Evolutionary conservation across 148 eudicot genomes (phyloP).

Genomic region (Polygonum aviculare): DNA sequence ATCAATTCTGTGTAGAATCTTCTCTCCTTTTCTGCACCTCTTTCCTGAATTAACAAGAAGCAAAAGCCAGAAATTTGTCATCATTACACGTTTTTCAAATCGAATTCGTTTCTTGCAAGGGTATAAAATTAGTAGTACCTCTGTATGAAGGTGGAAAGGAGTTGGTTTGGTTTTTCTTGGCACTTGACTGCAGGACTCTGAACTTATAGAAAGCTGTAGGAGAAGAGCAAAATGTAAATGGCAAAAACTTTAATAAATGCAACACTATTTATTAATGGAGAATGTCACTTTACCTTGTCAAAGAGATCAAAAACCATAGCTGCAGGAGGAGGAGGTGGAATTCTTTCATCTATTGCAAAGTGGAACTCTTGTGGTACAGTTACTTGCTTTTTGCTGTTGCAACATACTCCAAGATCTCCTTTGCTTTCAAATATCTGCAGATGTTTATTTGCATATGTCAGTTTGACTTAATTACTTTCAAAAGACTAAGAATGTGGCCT

Average conservation of each 20-base stretch:
- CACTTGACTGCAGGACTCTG: constrained; percentile 51
- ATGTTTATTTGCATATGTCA: constrained; percentile 7
- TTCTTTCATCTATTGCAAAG: constrained; percentile 74
- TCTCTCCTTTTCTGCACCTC: constrained; percentile 82
- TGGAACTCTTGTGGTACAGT: constrained; percentile 87
- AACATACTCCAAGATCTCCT: constrained; percentile 73
- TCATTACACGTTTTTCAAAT: neutral
- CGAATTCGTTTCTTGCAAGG: neutral
- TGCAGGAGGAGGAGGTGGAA: constrained; percentile 44
- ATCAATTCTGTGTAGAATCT: constrained; percentile 48
- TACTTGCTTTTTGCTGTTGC: constrained; percentile 61
- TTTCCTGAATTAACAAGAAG: constrained; percentile 35
- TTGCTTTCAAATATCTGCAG: constrained; percentile 85
- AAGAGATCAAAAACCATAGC: constrained; percentile 52
- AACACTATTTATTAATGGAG: neutral
- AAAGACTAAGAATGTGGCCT: neutral
- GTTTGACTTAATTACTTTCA: neutral
- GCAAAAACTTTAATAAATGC: neutral
- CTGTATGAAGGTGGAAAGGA: constrained; percentile 81
- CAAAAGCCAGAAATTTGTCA: neutral
- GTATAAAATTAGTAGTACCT: constrained; percentile 39
- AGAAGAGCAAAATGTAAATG: neutral
- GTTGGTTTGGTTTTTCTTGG: constrained; percentile 66
- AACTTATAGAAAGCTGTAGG: constrained; percentile 67
- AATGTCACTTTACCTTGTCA: constrained; percentile 53